A percentile compares a stretch with the other conserved stretches of the same genome.
These are phyloP conservation scores for Penicillium alfredii DNA, from an alignment of 495 filamentous ascomycete species.

Conservation along the genomic window DNA sequence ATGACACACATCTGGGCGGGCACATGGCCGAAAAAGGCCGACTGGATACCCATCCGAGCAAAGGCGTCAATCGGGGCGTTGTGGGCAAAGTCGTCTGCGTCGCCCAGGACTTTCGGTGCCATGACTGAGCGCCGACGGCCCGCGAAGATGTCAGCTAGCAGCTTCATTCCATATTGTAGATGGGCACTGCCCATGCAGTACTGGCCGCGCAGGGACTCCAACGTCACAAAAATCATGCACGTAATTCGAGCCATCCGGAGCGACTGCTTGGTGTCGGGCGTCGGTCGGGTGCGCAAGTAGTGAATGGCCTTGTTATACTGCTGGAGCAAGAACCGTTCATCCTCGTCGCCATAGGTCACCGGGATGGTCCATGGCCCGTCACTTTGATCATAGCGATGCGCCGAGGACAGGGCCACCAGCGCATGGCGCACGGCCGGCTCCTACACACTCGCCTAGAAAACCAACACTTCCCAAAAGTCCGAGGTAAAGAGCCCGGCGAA, in stretches of 20 bases:
- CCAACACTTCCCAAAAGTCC: slow-evolving; percentile 51
- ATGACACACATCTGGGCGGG: slow-evolving; percentile 13
- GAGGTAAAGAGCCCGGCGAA: slow-evolving; percentile 59
- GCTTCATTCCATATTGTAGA: slow-evolving; percentile 37
- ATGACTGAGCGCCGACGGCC: slow-evolving; percentile 3
- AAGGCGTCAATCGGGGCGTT: slow-evolving; percentile 19
- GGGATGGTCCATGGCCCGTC: slow-evolving; percentile 3
- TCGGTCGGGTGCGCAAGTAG: slow-evolving; percentile 1
- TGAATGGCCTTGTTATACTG: slow-evolving; percentile 25
- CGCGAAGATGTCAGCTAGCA: slow-evolving; percentile 7
- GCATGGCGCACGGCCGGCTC: slow-evolving; percentile 61
- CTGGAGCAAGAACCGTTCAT: slow-evolving; percentile 14
- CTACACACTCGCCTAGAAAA: slow-evolving; percentile 55
- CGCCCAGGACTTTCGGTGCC: slow-evolving; percentile 7
- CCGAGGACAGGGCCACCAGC: slow-evolving; percentile 55
- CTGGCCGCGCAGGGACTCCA: slow-evolving; percentile 46
- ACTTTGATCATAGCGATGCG: slow-evolving; percentile 44
- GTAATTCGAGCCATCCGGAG: slow-evolving; percentile 39
- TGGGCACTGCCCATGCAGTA: slow-evolving; percentile 39
- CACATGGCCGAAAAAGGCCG: slow-evolving; percentile 19
- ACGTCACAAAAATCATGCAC: slow-evolving; percentile 46
- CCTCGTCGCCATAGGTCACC: slow-evolving; percentile 3
- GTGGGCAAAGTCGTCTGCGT: slow-evolving; percentile 17
- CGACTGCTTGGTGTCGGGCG: slow-evolving; percentile 5
- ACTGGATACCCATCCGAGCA: slow-evolving; percentile 11